Evolutionary conservation across 2,329 filamentous ascomycete genomes (phyloP).

Genomic region (Claviceps capensis): DNA sequence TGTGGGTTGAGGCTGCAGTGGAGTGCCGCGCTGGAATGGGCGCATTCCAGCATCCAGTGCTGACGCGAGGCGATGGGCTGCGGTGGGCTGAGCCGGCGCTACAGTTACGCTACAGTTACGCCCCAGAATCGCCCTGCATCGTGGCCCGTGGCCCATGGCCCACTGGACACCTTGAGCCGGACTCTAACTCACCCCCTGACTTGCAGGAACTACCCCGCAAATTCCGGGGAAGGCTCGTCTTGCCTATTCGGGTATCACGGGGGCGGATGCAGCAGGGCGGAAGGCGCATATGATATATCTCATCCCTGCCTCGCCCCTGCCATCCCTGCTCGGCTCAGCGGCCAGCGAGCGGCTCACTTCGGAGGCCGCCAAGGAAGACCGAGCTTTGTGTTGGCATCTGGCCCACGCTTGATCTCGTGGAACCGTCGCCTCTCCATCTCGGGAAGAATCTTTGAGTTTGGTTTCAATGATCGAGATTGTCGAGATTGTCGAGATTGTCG

Average conservation of each 20-base stretch:
- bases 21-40: too few species aligned
- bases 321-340: neutral
- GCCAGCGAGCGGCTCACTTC: neutral
- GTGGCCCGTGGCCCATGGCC: neutral
- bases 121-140: neutral
- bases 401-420: neutral
- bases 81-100: neutral
- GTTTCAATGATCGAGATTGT: too few species aligned
- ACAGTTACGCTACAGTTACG: neutral
- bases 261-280: neutral
- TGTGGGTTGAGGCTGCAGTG: too few species aligned
- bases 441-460: too few species aligned
- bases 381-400: neutral
- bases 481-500: too few species aligned
- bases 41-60: too few species aligned
- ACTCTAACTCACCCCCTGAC: too few species aligned
- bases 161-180: neutral
- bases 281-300: neutral
- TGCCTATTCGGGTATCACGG: constrained; percentile 6
- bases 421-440: neutral
- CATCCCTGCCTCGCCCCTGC: neutral
- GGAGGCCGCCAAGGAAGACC: neutral
- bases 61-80: neutral
- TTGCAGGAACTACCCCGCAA: constrained; percentile 4
- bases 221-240: constrained; percentile 7